These are phyloP conservation scores for Peterozyma toletana DNA, from an alignment of 805 yeast genomes.

Conservation along the genomic window DNA sequence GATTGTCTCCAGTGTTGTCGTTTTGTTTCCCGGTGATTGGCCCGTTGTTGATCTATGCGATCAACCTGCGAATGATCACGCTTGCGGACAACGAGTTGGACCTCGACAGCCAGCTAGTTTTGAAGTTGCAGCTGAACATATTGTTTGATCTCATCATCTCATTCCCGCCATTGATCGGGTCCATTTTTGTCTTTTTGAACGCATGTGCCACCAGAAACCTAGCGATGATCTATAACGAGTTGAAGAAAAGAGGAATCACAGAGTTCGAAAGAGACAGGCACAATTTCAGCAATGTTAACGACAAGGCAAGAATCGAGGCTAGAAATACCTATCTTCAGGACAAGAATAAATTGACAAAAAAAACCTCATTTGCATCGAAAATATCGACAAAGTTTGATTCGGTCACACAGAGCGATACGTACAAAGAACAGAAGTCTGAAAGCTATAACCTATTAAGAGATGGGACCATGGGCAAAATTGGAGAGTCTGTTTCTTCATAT, in stretches of 20 bases:
- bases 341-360: no score
- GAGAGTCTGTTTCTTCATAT: no score
- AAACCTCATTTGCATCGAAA: no score
- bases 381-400: no score
- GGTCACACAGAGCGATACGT: no score
- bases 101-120: conserved; percentile 50
- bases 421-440: no score
- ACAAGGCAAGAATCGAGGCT: not conserved
- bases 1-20: conserved; percentile 67
- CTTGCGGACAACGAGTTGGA: conserved; percentile 50
- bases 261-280: not conserved
- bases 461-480: no score
- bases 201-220: conserved; percentile 89
- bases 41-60: conserved; percentile 70
- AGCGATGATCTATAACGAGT: conserved; percentile 52
- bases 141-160: conserved; percentile 66
- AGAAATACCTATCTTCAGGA: not conserved
- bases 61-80: conserved; percentile 62
- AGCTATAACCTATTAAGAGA: no score
- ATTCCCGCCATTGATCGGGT: conserved; percentile 76
- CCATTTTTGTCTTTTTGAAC: conserved; percentile 71
- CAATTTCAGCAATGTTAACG: not conserved
- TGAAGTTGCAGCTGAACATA: conserved; percentile 73
- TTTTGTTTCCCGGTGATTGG: conserved; percentile 74
- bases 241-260: not conserved